Evolutionary conservation across 352 stramenopile species (phyloP).

Genomic region (Aphanomyces astaci): DNA sequence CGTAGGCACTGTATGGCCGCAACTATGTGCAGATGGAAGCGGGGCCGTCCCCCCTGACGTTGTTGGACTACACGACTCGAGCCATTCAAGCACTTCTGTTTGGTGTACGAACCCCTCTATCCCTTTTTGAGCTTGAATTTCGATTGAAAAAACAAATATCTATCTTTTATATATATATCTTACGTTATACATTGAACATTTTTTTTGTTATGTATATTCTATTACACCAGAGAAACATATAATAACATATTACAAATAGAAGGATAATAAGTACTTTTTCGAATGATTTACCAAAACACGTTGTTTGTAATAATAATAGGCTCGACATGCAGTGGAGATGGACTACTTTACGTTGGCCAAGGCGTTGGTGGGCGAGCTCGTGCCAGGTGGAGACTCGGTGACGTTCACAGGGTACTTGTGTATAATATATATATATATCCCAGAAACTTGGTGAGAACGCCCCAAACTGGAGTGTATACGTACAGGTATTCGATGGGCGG

Average conservation of each 20-base stretch:
- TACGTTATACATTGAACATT: too few species aligned
- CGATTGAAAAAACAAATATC: too few species aligned
- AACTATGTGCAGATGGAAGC: conserved; percentile 8
- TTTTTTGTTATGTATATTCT: too few species aligned
- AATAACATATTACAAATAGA: too few species aligned
- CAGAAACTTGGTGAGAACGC: too few species aligned
- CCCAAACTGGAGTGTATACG: too few species aligned
- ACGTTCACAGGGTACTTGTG: not conserved
- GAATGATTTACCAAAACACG: too few species aligned
- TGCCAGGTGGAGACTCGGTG: not conserved
- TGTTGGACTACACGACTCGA: conserved; percentile 8
- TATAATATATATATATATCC: too few species aligned
- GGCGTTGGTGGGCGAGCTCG: not conserved
- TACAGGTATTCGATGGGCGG: conserved; percentile 18
- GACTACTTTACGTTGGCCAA: not conserved
- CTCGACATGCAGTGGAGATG: not conserved
- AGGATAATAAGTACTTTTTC: too few species aligned
- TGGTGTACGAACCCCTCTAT: not conserved
- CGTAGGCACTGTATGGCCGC: conserved; percentile 14
- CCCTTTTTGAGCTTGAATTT: not conserved
- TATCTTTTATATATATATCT: too few species aligned
- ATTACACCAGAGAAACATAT: too few species aligned
- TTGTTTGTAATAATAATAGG: too few species aligned
- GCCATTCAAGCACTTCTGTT: conserved; percentile 14
- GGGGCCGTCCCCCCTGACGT: not conserved